A percentile compares a stretch with the other conserved stretches of the same genome.
These are phyloP conservation scores for Trichoderma sp. DNA, from an alignment of 2,329 filamentous ascomycete genomes.

Conservation along the genomic window DNA sequence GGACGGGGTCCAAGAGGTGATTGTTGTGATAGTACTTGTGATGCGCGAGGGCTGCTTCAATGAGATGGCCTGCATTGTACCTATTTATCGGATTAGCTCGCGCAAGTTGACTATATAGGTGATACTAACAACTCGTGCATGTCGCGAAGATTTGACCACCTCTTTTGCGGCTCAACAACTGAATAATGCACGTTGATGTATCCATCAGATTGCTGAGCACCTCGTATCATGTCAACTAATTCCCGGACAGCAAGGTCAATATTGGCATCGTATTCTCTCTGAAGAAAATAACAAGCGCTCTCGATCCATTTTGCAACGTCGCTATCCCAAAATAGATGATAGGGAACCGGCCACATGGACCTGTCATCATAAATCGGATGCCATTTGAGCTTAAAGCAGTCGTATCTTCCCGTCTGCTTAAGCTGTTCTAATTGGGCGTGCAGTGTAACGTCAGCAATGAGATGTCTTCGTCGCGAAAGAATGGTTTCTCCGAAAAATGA, in stretches of 20 bases:
- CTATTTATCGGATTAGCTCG: not conserved
- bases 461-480: not conserved
- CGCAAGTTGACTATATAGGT: not conserved
- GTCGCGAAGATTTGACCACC: not conserved
- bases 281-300: not conserved
- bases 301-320: constrained; percentile 6
- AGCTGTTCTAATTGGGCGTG: not conserved
- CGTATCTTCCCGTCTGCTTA: constrained; percentile 4
- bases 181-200: constrained; percentile 1
- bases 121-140: not conserved
- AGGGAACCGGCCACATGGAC: constrained; percentile 2
- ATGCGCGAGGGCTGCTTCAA: constrained; percentile 3
- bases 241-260: not conserved
- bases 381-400: not conserved
- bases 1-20: not conserved
- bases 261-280: not conserved
- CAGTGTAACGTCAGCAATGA: not conserved
- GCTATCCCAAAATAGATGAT: constrained; percentile 3
- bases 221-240: not conserved
- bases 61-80: constrained; percentile 3
- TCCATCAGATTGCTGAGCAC: not conserved
- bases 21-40: not conserved
- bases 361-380: not conserved
- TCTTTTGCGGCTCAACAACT: not conserved
- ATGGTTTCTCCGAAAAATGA: not conserved